Conservation (phyloP, 352 stramenopile species). For the Phytophthora palmivora region DNA sequence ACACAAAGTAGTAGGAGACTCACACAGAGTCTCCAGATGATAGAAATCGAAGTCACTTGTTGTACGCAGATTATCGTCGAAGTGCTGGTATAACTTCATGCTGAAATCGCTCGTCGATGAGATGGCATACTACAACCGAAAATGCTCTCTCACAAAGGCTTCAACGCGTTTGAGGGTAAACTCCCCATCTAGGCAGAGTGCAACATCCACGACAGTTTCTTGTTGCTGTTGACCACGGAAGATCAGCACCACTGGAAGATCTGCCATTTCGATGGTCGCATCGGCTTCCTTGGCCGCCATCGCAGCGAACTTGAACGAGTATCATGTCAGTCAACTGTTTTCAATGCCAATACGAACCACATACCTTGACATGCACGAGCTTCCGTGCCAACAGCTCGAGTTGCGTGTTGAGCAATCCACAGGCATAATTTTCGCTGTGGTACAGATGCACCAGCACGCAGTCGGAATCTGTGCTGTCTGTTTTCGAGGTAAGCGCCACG, state of each 20-base stretch:
- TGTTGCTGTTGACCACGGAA: conserved; percentile 60
- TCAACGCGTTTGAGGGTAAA: conserved; percentile 67
- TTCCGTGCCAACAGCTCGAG: conserved; percentile 60
- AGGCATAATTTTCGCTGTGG: conserved; percentile 78
- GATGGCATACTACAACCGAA: conserved; percentile 34
- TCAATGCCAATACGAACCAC: background rate
- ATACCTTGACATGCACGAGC: conserved; percentile 72
- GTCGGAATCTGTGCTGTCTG: conserved; percentile 9
- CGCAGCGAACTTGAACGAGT: conserved; percentile 54
- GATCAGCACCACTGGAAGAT: conserved; percentile 76
- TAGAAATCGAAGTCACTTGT: conserved; percentile 27
- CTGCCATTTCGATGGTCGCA: conserved; percentile 60
- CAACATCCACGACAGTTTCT: conserved; percentile 72
- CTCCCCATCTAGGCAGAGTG: conserved; percentile 59
- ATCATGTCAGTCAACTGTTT: too few species aligned
- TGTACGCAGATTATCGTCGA: conserved; percentile 5
- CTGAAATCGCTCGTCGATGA: background rate
- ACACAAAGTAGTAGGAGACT: conserved; percentile 20
- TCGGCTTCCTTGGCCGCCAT: conserved; percentile 76
- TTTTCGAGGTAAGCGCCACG: conserved; percentile 46
- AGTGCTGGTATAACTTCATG: conserved; percentile 1
- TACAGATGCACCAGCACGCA: conserved; percentile 71
- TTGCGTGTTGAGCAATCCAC: conserved; percentile 70
- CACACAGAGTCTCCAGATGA: conserved; percentile 1
- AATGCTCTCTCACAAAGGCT: conserved; percentile 42